Base-by-base conservation (phyloP, 2,329 filamentous ascomycete genomes). In the Aspergillus luchuensis region DNA sequence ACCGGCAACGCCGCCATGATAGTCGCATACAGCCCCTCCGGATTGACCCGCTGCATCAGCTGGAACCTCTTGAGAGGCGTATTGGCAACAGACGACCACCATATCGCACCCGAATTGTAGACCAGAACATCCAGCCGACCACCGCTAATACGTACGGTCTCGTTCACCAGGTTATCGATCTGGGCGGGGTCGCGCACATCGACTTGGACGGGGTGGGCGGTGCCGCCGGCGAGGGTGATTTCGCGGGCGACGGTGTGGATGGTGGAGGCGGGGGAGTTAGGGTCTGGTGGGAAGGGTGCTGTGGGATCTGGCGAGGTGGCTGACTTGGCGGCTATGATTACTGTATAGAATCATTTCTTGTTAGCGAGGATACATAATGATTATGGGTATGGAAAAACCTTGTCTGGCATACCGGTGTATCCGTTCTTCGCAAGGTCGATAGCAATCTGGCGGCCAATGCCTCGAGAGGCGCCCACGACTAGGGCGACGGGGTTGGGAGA, bases 51-150 rank as follows among this genome's bases (percentile, higher is more conserved):
- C 76, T 92, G 89, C 88, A 93, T 91, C 66, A 89, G 84, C 72
- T 87, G 86, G 78, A 91, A 94, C n/a, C 90, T 84, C 74, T 89
- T 90, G 65, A 89, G 79, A 0, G 90, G 88, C 0, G 91, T 94
- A 50, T 87, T 84, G 55, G 87, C 84, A 0, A 96, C 86, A 1
- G 89, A 84, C 0, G 89, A 85, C 91, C 91, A 94, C 88, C 89
- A 95, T 66, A 96, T 92, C 2, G 91, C 91, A 43, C 91, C 91
- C 0, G 89, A 88, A 73, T 95, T 96, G 80, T 96, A 96, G 52
- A 95, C 75, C 2, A 96, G 77, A 0, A 89, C 88, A 71, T 95
- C 91, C 3, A 96, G 79, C 21, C 84, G 84, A 47, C 83, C 82
- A 68, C 83, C 82, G 68, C 89, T 89, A 4, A 74, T 79, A 68